Percentiles rank a stretch among this genome's conserved stretches.
phyloP scores from a whole-genome alignment of 2,329 filamentous ascomycete genomes.

The Fusarium sp. region DNA sequence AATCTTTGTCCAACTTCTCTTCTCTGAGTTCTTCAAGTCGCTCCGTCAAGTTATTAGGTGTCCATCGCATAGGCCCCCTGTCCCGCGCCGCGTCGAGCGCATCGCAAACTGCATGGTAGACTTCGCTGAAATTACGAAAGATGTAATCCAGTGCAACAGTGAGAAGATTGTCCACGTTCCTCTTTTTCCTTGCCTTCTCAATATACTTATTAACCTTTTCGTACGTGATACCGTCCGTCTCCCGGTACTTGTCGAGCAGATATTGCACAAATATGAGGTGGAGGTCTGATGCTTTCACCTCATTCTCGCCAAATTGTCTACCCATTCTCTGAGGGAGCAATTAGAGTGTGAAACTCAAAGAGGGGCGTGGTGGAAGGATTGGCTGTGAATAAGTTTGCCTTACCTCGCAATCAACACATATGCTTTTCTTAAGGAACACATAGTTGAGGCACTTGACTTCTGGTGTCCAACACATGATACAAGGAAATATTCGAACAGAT shows the following conservation, averaged over 20 bases:
- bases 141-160: slow-evolving; percentile 37
- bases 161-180: slow-evolving; percentile 38
- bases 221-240: slow-evolving; percentile 38
- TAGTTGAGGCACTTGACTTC: slow-evolving; percentile 42
- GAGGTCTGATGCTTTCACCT: slow-evolving; percentile 33
- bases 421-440: slow-evolving; percentile 40
- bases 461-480: slow-evolving; percentile 38
- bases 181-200: slow-evolving; percentile 23
- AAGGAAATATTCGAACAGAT: slow-evolving; percentile 35
- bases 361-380: neutral
- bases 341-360: slow-evolving; percentile 7
- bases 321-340: slow-evolving; percentile 8
- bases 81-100: slow-evolving; percentile 34
- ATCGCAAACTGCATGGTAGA: slow-evolving; percentile 36
- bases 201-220: slow-evolving; percentile 38
- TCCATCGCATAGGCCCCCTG: slow-evolving; percentile 34
- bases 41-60: slow-evolving; percentile 29
- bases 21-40: slow-evolving; percentile 32
- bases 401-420: slow-evolving; percentile 42
- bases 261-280: slow-evolving; percentile 42
- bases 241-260: slow-evolving; percentile 39
- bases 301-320: slow-evolving; percentile 23
- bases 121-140: slow-evolving; percentile 36
- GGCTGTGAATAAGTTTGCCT: neutral
- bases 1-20: slow-evolving; percentile 12